A percentile compares a stretch with the other conserved stretches of the same genome.
These are phyloP conservation scores for Lentinula edodes DNA, from an alignment of 768 basidiomycete genomes.

Conservation along the genomic window DNA sequence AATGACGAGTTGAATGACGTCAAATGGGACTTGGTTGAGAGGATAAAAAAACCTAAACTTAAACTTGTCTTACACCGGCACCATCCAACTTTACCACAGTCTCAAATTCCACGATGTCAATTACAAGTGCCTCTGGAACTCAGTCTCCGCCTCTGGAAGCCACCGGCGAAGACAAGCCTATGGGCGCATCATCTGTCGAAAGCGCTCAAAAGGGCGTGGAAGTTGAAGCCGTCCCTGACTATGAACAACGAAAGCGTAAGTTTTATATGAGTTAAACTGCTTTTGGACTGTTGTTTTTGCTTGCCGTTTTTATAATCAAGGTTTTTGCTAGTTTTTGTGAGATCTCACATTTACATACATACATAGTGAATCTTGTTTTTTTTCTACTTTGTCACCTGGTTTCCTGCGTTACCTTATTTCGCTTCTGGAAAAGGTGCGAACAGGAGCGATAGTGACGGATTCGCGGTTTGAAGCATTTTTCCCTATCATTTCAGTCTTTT, in stretches of 20 bases:
- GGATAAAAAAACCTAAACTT: background rate
- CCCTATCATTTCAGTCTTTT: background rate
- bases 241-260: slow-evolving; percentile 41
- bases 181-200: slow-evolving; percentile 43
- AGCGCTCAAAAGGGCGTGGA: slow-evolving; percentile 20
- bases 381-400: background rate
- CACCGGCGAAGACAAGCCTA: slow-evolving; percentile 38
- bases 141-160: slow-evolving; percentile 53
- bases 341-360: too few species aligned
- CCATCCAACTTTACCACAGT: background rate
- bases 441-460: background rate
- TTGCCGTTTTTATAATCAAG: background rate
- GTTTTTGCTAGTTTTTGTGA: too few species aligned
- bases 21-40: too few species aligned
- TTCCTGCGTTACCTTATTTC: background rate
- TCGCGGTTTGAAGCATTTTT: background rate
- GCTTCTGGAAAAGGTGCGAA: background rate
- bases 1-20: too few species aligned
- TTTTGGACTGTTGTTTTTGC: background rate
- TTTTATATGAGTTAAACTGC: too few species aligned
- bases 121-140: slow-evolving; percentile 29
- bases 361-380: background rate
- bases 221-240: slow-evolving; percentile 30
- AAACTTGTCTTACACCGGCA: background rate
- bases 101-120: background rate